Evolutionary conservation across 1,284 basidiomycete species (phyloP).

Genomic region (Cryptococcus hybrid): DNA sequence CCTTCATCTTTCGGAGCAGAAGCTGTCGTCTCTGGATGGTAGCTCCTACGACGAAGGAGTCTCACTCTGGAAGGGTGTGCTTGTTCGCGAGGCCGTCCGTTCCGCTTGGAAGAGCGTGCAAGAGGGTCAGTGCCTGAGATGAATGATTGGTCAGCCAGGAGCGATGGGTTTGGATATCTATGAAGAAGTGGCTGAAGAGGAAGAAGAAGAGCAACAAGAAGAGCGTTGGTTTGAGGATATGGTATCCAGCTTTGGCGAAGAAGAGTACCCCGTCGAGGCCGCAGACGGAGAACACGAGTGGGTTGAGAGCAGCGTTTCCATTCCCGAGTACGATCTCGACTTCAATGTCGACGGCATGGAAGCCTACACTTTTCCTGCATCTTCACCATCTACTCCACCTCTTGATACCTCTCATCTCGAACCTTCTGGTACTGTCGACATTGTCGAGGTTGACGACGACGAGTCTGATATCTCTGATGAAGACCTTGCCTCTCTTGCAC

Average conservation of each 20-base stretch:
- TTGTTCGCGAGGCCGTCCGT: conserved; percentile 40
- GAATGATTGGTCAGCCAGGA: conserved; percentile 31
- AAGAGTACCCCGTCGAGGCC: conserved; percentile 8
- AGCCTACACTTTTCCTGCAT: conserved; percentile 23
- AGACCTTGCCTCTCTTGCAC: conserved; percentile 2
- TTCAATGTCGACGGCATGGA: conserved; percentile 24
- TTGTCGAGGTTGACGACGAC: conserved; percentile 13
- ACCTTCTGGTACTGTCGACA: conserved; percentile 9
- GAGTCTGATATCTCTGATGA: conserved; percentile 10
- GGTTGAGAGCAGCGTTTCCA: conserved; percentile 27
- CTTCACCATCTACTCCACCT: conserved; percentile 5
- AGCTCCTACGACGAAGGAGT: conserved; percentile 25
- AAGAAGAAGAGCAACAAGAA: conserved; percentile 22
- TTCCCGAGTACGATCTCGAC: conserved; percentile 21
- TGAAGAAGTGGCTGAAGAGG: conserved; percentile 27
- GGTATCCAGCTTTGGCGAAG: conserved; percentile 31
- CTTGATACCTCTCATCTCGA: conserved; percentile 3
- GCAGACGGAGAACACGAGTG: conserved; percentile 18
- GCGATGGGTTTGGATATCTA: conserved; percentile 42
- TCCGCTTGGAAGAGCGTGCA: conserved; percentile 42
- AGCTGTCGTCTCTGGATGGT: conserved; percentile 35
- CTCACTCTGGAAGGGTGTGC: conserved; percentile 31
- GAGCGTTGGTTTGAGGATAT: conserved; percentile 45
- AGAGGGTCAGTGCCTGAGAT: conserved; percentile 23
- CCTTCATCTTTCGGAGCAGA: conserved; percentile 37